Percentiles rank a stretch among this genome's conserved stretches.
Evolutionary conservation across 176 grass and related monocot species (phyloP).

Genomic region (Oryza nivara): DNA sequence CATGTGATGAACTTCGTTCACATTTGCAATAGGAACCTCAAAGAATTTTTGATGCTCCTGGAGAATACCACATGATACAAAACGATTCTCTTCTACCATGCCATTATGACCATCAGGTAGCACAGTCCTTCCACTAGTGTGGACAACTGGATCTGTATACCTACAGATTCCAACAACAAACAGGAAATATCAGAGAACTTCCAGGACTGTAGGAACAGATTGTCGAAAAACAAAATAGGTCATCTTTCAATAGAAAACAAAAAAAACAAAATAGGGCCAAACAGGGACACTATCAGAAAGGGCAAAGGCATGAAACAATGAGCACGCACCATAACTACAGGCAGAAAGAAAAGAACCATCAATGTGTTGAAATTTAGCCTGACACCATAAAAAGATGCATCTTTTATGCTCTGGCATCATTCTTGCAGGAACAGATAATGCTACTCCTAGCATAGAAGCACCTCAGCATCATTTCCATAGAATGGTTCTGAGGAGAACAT

Average conservation of each 20-base stretch:
- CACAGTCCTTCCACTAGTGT: conserved; percentile 40
- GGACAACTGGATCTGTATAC: conserved; percentile 43
- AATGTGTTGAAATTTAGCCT: background rate
- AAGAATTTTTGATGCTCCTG: conserved; percentile 25
- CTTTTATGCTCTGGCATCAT: background rate
- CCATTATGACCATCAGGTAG: conserved; percentile 35
- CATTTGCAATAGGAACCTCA: conserved; percentile 27
- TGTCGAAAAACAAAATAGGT: conserved; percentile 14
- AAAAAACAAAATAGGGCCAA: conserved; percentile 17
- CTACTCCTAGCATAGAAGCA: background rate
- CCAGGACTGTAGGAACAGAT: background rate
- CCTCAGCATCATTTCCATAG: background rate
- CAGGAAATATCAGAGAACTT: conserved; percentile 30
- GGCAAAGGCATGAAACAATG: background rate
- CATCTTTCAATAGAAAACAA: background rate
- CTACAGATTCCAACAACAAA: conserved; percentile 39
- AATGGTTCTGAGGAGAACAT: background rate
- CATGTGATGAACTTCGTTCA: conserved; percentile 37
- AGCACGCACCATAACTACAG: background rate
- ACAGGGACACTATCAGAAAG: background rate
- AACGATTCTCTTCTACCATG: conserved; percentile 45
- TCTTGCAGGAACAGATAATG: background rate
- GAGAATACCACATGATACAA: conserved; percentile 29
- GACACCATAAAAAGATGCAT: background rate
- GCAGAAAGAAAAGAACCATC: background rate